Evolutionary conservation across 306 rosid genomes (phyloP), one percentile per base, ranked within the genome.

Genomic region (Rosa rugosa): DNA sequence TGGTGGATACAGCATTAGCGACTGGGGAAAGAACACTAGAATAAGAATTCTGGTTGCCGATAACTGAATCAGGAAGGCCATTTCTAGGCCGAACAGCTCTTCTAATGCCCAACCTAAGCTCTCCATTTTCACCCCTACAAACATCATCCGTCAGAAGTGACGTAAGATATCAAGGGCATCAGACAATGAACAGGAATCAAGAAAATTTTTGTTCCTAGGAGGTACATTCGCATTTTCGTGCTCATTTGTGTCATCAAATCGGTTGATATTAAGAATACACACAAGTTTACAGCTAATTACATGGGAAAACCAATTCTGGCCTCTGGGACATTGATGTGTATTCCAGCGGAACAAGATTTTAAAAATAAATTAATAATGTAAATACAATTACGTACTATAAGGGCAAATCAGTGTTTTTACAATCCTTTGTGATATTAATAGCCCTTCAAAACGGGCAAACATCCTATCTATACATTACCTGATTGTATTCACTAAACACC

Each of bases 41-140:
- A 85, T 81, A 85, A 38, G 90, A 84, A 80, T 84, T 94, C 85
- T 85, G 93, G 83, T 82, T 92, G 69, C 94, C 88, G 59, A 88
- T 80, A 84, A 92, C 63, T 73, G 99, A 82, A 71, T 91, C 92
- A 73, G 99, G 97, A 87, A 94, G 97, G 79, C 93, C 90, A 73
- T 86, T 89, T 87, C 91, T 85, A 1, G 97, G 99, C 69, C 99
- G 87, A 77, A 83, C 90, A 79, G 97, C 91, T 86, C 97, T 93
- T 80, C 97, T 88, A 80, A 94, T 91, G 74, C 99, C 99, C 92
- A 94, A 80, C 75, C 99, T 91, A 75, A 94, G 86, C 80, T 91
- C 99, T 81, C 97, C 97, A 75, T 89, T 89, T 80, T 89, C 97
- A 83, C 99, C 99, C 91, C 99, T 94, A 73, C 81, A 83, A 72